Base-by-base conservation (phyloP, 139 green algal species). In the Tetraselmis striata region DNA sequence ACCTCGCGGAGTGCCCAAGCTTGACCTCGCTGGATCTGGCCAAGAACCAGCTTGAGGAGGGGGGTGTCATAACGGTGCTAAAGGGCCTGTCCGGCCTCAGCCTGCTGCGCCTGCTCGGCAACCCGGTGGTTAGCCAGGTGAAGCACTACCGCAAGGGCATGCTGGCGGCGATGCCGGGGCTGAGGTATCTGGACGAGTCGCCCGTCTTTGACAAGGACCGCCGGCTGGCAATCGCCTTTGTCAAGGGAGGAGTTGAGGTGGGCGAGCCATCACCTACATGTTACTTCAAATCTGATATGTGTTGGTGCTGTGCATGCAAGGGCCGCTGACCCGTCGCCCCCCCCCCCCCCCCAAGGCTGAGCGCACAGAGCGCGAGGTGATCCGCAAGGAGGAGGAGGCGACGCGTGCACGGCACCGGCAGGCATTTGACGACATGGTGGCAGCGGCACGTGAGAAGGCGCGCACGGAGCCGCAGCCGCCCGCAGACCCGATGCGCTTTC, bases 101-200 rank as follows among this genome's bases (percentile, higher is more conserved):
- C 81, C 89, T 92, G 58, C 86, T 96, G 2, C 79, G 82, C 23
- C 84, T 94, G 18, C 74, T 83, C 27, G 92, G 91, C 59, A 95
- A 95, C 77, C 86, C 90, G 1, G 75, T 90, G 1, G 88, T 95
- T 30, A 87, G 78, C 80, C 32, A 81, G 77, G 90, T 93, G 59
- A 94, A 89, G 86, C 79, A 90, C 75, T 96, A 94, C 85, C 91
- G 92, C 83, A 95, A 94, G 87, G 2, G 24, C 22, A n/a, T 94
- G 31, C 30, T 96, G 26, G 80, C 84, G 1, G 26, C 59, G 81
- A 94, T 96, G 87, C 87, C 89, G n/a, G 31, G 31, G 1, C 86
- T 95, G 31, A 90, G 92, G 76, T 90, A 94, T 83, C 81, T 95
- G 32, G 92, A 95, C 78, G 91, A 95, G 23, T 85, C 76, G 1